These are phyloP conservation scores for Pseudevernia furfuracea DNA, from an alignment of 495 filamentous ascomycete species.

Conservation along the genomic window DNA sequence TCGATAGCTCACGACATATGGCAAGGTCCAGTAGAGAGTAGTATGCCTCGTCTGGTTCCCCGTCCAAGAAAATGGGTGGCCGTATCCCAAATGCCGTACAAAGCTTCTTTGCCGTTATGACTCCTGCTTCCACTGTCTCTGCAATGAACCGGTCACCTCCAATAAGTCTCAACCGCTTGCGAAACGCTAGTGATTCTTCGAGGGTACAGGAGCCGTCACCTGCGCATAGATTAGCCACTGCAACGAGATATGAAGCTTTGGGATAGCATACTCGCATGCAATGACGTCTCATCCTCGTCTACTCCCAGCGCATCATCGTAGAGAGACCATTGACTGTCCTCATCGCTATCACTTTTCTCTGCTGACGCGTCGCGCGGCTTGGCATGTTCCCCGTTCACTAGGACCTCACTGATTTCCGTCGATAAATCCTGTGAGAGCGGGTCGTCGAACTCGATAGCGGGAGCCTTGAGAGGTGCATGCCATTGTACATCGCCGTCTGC, in stretches of 20 bases:
- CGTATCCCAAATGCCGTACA: constrained; percentile 86
- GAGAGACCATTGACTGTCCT: constrained; percentile 47
- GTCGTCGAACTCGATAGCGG: neutral
- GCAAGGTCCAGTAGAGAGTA: constrained; percentile 66
- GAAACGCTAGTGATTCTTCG: constrained; percentile 61
- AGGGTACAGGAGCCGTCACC: constrained; percentile 55
- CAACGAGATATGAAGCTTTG: no score
- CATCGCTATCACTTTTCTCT: constrained; percentile 47
- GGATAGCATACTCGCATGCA: no score
- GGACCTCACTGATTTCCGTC: neutral
- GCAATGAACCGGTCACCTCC: constrained; percentile 70
- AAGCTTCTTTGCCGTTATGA: constrained; percentile 71
- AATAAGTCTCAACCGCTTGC: constrained; percentile 61
- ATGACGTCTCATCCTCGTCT: constrained; percentile 55
- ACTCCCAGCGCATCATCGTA: constrained; percentile 60
- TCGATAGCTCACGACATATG: constrained; percentile 73
- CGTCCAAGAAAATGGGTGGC: constrained; percentile 70
- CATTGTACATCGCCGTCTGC: neutral
- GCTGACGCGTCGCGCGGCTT: constrained; percentile 25
- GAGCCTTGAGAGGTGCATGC: neutral
- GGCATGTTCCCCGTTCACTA: neutral
- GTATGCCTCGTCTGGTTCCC: constrained; percentile 63
- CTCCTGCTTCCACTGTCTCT: constrained; percentile 58
- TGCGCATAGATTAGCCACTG: constrained; percentile 8
- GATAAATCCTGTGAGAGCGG: neutral